phyloP scores from a whole-genome alignment of 2,329 filamentous ascomycete genomes.

The Aspergillus calidoustus region DNA sequence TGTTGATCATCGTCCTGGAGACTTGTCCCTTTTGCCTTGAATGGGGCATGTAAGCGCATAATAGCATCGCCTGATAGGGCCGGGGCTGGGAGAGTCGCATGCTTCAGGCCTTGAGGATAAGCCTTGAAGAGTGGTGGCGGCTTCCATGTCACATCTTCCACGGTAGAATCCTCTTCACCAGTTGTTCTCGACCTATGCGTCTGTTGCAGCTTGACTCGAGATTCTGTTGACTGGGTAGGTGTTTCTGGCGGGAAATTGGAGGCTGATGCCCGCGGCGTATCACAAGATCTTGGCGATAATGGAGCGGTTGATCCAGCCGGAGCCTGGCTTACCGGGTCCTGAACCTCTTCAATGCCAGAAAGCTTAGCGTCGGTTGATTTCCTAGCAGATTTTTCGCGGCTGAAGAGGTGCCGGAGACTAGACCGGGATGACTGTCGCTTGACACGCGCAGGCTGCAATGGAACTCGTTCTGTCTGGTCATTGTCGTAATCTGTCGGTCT shows the following conservation, averaged over 20 bases:
- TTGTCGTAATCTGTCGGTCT: constrained; percentile 39
- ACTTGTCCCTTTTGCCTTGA: constrained; percentile 24
- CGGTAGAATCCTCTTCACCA: constrained; percentile 30
- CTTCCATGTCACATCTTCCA: constrained; percentile 56
- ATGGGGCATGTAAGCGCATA: constrained; percentile 57
- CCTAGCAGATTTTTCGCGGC: constrained; percentile 40
- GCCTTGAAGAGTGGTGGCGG: constrained; percentile 83
- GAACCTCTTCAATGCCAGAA: constrained; percentile 39
- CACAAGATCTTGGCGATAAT: constrained; percentile 31
- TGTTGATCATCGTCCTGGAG: constrained; percentile 20
- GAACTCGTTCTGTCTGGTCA: constrained; percentile 34
- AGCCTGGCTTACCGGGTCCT: constrained; percentile 23
- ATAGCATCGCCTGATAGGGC: constrained; percentile 71
- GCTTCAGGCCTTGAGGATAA: constrained; percentile 80
- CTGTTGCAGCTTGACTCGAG: constrained; percentile 25
- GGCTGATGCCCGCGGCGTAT: constrained; percentile 33
- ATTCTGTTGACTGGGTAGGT: constrained; percentile 27
- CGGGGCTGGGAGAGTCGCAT: constrained; percentile 71
- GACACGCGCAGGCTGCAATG: constrained; percentile 34
- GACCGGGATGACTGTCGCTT: constrained; percentile 44
- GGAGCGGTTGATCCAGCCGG: constrained; percentile 24
- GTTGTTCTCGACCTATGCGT: constrained; percentile 27
- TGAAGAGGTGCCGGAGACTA: constrained; percentile 43
- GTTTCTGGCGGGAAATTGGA: constrained; percentile 31
- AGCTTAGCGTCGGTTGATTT: constrained; percentile 34